Base-by-base conservation (phyloP, 805 yeast genomes). In the Saturnispora ahearnii region DNA sequence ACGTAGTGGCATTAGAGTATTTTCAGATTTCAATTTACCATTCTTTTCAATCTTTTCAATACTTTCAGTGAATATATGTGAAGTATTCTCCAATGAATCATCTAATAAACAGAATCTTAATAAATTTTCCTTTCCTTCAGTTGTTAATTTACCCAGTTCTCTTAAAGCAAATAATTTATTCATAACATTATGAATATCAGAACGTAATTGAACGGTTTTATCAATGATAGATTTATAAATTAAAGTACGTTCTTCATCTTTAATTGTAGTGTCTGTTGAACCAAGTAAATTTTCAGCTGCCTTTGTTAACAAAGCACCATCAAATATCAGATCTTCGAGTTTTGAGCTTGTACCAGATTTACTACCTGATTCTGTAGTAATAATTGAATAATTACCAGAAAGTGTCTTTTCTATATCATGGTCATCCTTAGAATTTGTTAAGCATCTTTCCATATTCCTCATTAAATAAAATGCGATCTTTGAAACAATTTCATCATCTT, bases 261-360 rank as follows among this genome's bases (percentile, higher is more conserved):
- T 65, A 34, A 55, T 54, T 9, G 55, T 46, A 3, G 15, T 12
- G 44, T 59, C 59, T 51, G 66, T 68, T 30, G 65, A 69, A 45
- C 71, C 77, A 49, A 85, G 64, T 49, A 85, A 64, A 52, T 78
- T 77, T 53, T 81, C 88, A 0, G 90, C 91, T 2, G 87, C 77
- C 62, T 82, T 83, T 58, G 87, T 81, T 45, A 85, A 71, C 50
- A 85, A 67, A 0, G 88, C 76, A 5, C 91, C 93, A 66, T 84
- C 91, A 62, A 81, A 83, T 63, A 85, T 73, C 45, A 85, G 69
- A 55, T 85, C 91, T 61, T 76, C 85, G 32, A 66, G 65, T 33
- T 56, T 57, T 30, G 55, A 50, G 12, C 46, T 52, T n/a, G 40
- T 36, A 32, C 47, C 37, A 22, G 47, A 41, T 18, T 43, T 51